Evolutionary conservation across 352 stramenopile species (phyloP), one percentile per base, ranked within the genome.

Genomic region (Thraustochytrium sp.): DNA sequence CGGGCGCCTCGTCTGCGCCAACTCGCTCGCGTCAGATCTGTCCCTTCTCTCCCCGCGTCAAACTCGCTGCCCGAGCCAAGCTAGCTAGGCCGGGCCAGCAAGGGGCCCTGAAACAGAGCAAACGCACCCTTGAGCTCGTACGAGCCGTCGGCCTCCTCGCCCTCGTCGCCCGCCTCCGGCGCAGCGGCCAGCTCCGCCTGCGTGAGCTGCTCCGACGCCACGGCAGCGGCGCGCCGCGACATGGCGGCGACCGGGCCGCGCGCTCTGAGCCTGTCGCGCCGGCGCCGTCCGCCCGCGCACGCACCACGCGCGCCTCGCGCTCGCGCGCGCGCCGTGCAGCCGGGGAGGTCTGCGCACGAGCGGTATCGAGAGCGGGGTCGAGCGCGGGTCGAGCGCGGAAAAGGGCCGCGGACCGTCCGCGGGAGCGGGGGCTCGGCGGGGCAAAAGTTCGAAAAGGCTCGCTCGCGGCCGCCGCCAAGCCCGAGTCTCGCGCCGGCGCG

Each of bases 121-220:
- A 11, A 77, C 65, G 21, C 46, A 77, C 65, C 65, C 13, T 13
- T 61, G 23, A 77, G 49, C 42, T 77, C 31, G 65, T 64, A 77
- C 1, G 42, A 62, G 34, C 23, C 65, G 26, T 77, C 65, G 21
- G 21, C 13, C 40, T 77, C 65, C 65, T 55, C 42, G 49, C 49
- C 65, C 34, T 77, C 65, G 46, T 77, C 65, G 11, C 18, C 65
- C 18, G 16, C 65, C 65, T 77, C 65, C 9, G 42, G 65, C 31
- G 36, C 65, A 11, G 65, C 65, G 13, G 42, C 49, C 16, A 77
- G 42, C 49, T 77, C 65, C 42, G 68, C 65, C 46, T 77, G 42
- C 34, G 65, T 77, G 34, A 23, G 42, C 40, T 31, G 36, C 65
- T 77, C 65, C 29, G 65, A 13, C 9, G 46, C n/a, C 65, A 77